Base-by-base conservation (phyloP, 257 asterid species). In the Solanum tarijense region DNA sequence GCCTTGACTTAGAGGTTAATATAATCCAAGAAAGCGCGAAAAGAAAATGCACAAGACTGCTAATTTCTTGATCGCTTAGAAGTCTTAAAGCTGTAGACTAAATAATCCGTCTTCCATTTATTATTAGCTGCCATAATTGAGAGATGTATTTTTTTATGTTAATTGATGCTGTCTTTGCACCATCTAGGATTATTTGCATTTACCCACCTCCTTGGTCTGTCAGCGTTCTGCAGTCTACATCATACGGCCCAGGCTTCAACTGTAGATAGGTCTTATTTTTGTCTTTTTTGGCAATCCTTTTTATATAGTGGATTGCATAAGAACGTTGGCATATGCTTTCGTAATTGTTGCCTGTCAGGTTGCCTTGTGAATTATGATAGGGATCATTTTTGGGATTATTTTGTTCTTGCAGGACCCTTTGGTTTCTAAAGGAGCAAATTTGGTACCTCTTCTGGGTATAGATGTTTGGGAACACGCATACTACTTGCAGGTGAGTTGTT, bases 401-500 rank as follows among this genome's bases (percentile, higher is more conserved):
- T 62, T 71, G 55, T 35, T 86, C 46, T 76, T 85, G 89, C 95
- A 95, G 98, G 98, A 95, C 87, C 98, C 98, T 20, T 90, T 95
- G 83, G 94, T 92, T 81, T 92, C 98, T 43, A 94, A 92, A 92
- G 96, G 98, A 84, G 81, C 94, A 84, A 92, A 76, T 88, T 91
- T 95, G 93, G 94, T 93, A 85, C 98, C 98, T 68, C 89, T 95
- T 86, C 91, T 95, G 76, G 96, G 98, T 18, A 94, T 95, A 69
- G 98, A 95, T 75, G 98, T 95, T 34, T 95, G 98, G 98, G 98
- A 95, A 89, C 98, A 94, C 62, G 98, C 98, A 27, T 95, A 95
- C 94, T 95, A 95, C 91, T 92, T 94, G 83, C 98, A 95, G 98
- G 98, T 95, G 87, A 21, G 78, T 86, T 58, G 58, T 21, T 88